Percentiles rank a stretch among this genome's conserved stretches.
Evolutionary conservation across 2,329 filamentous ascomycete genomes (phyloP).

Genomic region (Colletotrichum tofieldiae): DNA sequence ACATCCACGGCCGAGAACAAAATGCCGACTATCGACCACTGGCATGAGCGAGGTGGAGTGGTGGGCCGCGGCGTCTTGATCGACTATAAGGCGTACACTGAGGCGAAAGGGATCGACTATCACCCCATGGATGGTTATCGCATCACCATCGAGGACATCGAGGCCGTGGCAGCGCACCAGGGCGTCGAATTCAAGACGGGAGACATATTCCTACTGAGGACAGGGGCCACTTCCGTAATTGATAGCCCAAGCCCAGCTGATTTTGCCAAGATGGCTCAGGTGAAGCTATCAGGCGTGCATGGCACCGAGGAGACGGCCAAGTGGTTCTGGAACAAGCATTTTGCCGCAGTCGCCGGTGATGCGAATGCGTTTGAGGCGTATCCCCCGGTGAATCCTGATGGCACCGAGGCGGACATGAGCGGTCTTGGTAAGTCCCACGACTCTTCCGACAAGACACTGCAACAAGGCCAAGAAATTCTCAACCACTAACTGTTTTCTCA

Average conservation of each 20-base stretch:
- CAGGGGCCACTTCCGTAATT: constrained; percentile 74
- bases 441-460: neutral
- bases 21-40: constrained; percentile 64
- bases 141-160: constrained; percentile 70
- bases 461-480: neutral
- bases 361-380: constrained; percentile 75
- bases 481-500: constrained; percentile 41
- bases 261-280: constrained; percentile 51
- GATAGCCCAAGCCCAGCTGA: constrained; percentile 59
- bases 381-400: constrained; percentile 65
- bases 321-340: constrained; percentile 80
- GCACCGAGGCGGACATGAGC: constrained; percentile 49
- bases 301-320: constrained; percentile 67
- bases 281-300: constrained; percentile 58
- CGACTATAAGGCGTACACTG: constrained; percentile 67
- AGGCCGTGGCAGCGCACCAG: constrained; percentile 71
- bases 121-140: constrained; percentile 67
- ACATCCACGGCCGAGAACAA: constrained; percentile 47
- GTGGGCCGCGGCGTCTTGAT: constrained; percentile 71
- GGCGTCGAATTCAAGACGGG: constrained; percentile 76
- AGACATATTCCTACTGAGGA: constrained; percentile 77
- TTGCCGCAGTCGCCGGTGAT: constrained; percentile 77
- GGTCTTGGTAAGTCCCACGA: constrained; percentile 57
- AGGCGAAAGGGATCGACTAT: constrained; percentile 65
- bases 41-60: constrained; percentile 67